Evolutionary conservation across 768 basidiomycete genomes (phyloP).

Genomic region (Boletus insuetus): DNA sequence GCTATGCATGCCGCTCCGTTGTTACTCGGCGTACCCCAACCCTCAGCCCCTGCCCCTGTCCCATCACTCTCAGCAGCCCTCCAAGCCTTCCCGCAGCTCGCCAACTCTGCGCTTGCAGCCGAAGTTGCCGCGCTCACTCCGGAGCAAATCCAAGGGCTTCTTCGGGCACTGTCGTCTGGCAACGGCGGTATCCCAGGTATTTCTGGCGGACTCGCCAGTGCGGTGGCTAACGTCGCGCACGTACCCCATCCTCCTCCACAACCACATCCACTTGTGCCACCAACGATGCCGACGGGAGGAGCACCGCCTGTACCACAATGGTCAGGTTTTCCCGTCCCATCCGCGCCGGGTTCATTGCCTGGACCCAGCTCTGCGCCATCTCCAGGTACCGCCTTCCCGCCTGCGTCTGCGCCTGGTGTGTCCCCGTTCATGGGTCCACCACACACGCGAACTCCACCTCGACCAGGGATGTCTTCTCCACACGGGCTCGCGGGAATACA

Average conservation of each 20-base stretch:
- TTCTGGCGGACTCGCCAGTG: constrained; percentile 27
- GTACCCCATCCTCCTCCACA: constrained; percentile 12
- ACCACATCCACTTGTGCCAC: constrained; percentile 15
- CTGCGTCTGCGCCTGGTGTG: background rate
- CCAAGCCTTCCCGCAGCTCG: constrained; percentile 35
- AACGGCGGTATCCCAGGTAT: constrained; percentile 34
- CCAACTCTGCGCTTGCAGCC: constrained; percentile 56
- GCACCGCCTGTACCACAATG: constrained; percentile 20
- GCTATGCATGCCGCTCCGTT: constrained; percentile 14
- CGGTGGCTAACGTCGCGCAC: constrained; percentile 23
- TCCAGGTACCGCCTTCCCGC: background rate
- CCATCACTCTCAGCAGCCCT: constrained; percentile 23
- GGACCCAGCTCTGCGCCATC: background rate
- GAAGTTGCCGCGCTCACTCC: constrained; percentile 74
- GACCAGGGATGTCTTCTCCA: constrained; percentile 23
- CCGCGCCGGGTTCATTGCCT: constrained; percentile 11
- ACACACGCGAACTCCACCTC: constrained; percentile 22
- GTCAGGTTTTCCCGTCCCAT: constrained; percentile 27
- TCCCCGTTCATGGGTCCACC: constrained; percentile 17
- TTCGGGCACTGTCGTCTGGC: constrained; percentile 52
- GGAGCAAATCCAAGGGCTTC: constrained; percentile 69
- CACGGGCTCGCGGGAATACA: constrained; percentile 12
- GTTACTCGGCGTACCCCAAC: constrained; percentile 10
- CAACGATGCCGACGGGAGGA: constrained; percentile 5
- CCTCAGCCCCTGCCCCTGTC: constrained; percentile 11